Conservation (phyloP, 768 basidiomycete species). For the Leccinum aurantiacum region DNA sequence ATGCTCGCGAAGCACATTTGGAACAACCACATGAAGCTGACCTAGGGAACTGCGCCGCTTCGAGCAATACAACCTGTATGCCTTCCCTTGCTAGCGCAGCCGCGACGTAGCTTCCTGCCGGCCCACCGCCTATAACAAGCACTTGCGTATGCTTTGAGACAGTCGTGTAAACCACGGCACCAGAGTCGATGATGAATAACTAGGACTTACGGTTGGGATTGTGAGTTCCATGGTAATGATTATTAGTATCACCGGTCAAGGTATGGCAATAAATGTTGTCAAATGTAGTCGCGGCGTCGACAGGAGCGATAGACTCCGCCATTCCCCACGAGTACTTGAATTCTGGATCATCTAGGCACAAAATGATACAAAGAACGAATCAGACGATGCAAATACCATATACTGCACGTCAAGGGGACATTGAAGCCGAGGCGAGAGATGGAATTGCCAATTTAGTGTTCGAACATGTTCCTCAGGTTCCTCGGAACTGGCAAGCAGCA, state of each 20-base stretch:
- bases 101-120: conserved; percentile 57
- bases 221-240: conserved; percentile 8
- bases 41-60: conserved; percentile 58
- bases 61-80: conserved; percentile 54
- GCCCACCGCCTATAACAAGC: conserved; percentile 61
- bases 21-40: conserved; percentile 15
- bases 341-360: background rate
- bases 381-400: background rate
- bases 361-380: background rate
- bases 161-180: background rate
- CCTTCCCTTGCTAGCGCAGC: conserved; percentile 57
- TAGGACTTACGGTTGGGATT: conserved; percentile 26
- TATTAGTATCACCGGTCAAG: background rate
- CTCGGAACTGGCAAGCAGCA: background rate
- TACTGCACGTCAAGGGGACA: conserved; percentile 4
- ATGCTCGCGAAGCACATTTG: background rate
- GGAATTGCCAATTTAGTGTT: conserved; percentile 1
- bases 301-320: background rate
- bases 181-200: background rate
- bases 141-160: conserved; percentile 26
- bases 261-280: background rate
- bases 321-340: background rate
- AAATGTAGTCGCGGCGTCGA: background rate
- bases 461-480: background rate
- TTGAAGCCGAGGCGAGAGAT: background rate